phyloP scores from a whole-genome alignment of 495 filamentous ascomycete genomes.

The Melanomma pulvis-pyrius region DNA sequence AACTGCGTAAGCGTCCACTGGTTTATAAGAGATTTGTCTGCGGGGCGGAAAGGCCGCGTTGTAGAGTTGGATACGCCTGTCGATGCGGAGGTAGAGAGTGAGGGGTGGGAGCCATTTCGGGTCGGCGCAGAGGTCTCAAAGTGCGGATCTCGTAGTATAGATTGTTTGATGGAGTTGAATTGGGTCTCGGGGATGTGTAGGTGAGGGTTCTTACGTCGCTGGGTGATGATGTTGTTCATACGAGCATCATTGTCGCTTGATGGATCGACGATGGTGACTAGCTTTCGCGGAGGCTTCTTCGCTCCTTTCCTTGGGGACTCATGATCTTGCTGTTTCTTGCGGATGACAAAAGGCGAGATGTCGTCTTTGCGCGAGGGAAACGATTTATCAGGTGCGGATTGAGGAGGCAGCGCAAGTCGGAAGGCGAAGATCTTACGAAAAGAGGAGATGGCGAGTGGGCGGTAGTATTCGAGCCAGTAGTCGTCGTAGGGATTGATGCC shows the following conservation, averaged over 20 bases:
- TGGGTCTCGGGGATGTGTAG: conserved; percentile 6
- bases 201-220: conserved; percentile 15
- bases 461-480: conserved; percentile 98
- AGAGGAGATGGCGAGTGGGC: conserved; percentile 79
- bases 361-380: conserved; percentile 74
- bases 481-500: conserved; percentile 78
- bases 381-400: conserved; percentile 73
- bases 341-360: conserved; percentile 67
- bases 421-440: conserved; percentile 87
- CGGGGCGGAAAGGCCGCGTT: conserved; percentile 37
- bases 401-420: conserved; percentile 83
- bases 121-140: conserved; percentile 26
- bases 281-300: conserved; percentile 59
- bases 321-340: conserved; percentile 47
- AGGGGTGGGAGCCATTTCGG: not conserved
- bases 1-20: conserved; percentile 89
- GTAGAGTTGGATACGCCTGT: conserved; percentile 48
- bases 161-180: conserved; percentile 35
- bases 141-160: conserved; percentile 42
- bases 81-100: conserved; percentile 47
- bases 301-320: conserved; percentile 47
- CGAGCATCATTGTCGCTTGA: conserved; percentile 44
- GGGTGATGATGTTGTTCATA: not conserved
- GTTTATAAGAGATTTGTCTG: conserved; percentile 48
- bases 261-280: conserved; percentile 63